Evolutionary conservation across 495 filamentous ascomycete genomes (phyloP).

Genomic region (Mycothermus thermophilus): DNA sequence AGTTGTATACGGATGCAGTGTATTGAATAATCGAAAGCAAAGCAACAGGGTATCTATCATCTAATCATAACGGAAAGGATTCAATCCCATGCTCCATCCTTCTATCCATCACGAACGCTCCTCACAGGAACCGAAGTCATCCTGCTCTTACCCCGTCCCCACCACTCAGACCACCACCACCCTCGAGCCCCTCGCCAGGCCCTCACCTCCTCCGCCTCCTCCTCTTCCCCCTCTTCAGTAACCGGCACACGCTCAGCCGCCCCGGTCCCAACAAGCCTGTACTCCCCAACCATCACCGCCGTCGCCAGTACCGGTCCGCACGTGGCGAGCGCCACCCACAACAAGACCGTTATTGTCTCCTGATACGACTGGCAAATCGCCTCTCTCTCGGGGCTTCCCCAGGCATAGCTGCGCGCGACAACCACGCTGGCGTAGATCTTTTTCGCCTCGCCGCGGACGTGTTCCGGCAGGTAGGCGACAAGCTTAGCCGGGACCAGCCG

Average conservation of each 20-base stretch:
- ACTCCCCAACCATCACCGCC: conserved; percentile 32
- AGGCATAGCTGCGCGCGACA: conserved; percentile 36
- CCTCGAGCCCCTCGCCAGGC: not conserved
- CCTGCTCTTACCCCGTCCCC: not conserved
- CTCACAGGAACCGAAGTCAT: not conserved
- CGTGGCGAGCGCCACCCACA: conserved; percentile 34
- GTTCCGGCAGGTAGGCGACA: conserved; percentile 38
- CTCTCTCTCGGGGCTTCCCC: conserved; percentile 31
- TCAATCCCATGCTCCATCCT: no score
- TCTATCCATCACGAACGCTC: not conserved
- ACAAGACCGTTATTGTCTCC: conserved; percentile 36
- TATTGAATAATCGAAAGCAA: not conserved
- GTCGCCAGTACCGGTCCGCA: conserved; percentile 30
- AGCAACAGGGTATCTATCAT: conserved; percentile 1
- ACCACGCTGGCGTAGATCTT: conserved; percentile 41
- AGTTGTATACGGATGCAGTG: not conserved
- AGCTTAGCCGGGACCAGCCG: conserved; percentile 39
- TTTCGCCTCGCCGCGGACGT: conserved; percentile 22
- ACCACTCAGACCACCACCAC: not conserved
- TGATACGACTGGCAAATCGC: conserved; percentile 43
- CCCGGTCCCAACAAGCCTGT: conserved; percentile 33
- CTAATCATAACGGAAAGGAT: no score
- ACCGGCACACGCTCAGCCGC: no score
- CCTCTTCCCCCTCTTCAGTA: not conserved
- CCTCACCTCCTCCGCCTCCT: not conserved